Evolutionary conservation across 2,329 filamentous ascomycete genomes (phyloP).

Genomic region (Rosellinia necatrix): DNA sequence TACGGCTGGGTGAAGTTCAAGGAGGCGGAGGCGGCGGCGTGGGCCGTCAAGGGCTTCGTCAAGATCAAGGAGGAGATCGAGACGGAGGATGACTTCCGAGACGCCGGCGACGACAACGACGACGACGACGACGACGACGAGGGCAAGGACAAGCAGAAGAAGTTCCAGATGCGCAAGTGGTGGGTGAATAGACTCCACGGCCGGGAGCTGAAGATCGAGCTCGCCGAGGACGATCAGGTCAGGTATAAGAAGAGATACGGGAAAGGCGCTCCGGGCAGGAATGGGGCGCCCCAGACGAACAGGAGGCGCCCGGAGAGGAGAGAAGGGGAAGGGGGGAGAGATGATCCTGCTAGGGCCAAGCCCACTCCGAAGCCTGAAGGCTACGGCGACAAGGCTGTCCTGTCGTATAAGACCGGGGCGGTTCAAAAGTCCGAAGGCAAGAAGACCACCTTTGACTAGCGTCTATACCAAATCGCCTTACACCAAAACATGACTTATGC

Average conservation of each 20-base stretch:
- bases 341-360: slow-evolving; percentile 2
- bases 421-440: slow-evolving; percentile 25
- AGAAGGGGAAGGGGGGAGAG: slow-evolving; percentile 2
- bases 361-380: slow-evolving; percentile 3
- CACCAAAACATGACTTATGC: no score
- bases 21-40: slow-evolving; percentile 73
- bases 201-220: slow-evolving; percentile 83
- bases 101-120: slow-evolving; percentile 37
- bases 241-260: slow-evolving; percentile 94
- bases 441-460: slow-evolving; percentile 26
- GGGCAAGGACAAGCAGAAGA: slow-evolving; percentile 52
- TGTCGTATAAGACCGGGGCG: slow-evolving; percentile 25
- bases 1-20: slow-evolving; percentile 95
- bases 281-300: slow-evolving; percentile 49
- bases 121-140: slow-evolving; percentile 49
- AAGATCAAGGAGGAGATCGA: slow-evolving; percentile 69
- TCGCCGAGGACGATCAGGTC: slow-evolving; percentile 86
- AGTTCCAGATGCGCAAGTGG: slow-evolving; percentile 69
- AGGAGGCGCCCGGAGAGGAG: slow-evolving; percentile 6
- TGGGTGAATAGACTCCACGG: slow-evolving; percentile 86
- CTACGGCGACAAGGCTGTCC: slow-evolving; percentile 22
- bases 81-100: slow-evolving; percentile 65
- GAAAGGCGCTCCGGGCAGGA: slow-evolving; percentile 63
- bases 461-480: no score
- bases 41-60: slow-evolving; percentile 81